Base-by-base conservation (phyloP, 2,329 filamentous ascomycete genomes). In the Apiospora marii region DNA sequence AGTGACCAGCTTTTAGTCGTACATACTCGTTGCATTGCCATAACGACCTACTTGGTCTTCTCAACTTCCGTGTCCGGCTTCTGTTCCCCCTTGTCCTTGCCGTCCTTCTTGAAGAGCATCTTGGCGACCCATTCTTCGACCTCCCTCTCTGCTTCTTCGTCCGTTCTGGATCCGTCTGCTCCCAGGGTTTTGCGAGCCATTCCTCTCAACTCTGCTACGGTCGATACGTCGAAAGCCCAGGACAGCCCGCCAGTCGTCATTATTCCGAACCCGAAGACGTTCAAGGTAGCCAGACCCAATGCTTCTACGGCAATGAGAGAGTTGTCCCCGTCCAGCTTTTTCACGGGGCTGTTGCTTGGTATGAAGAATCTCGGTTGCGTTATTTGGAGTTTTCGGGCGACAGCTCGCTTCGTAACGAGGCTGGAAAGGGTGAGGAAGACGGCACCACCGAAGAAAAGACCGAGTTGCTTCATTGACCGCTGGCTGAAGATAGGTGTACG, bases 211-310 rank as follows among this genome's bases (percentile, higher is more conserved):
- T 95, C 93, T 4, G 90, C 89, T 53, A 94, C 70, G 67, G 86
- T 87, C 79, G 91, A 91, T 48, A 98, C 89, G 80, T 98, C 93
- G 73, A 96, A 90, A 0, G 90, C 91, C 87, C 92, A 97, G 74
- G 94, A 86, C 14, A 92, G 82, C 0, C 92, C 94, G 4, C 96
- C 96, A 0, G 90, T 87, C 12, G 88, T 83, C 87, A 97, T 90
- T 81, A 98, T 90, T 0, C 88, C 92, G 69, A 96, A 89, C 77
- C 92, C 93, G 44, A 91, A 79, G 16, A 96, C 94, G 78, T 98
- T 98, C 77, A 98, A 87, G 0, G 95, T 98, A 0, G 96, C 96
- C 48, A 98, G 85, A 68, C 92, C 93, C 30, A 99, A 85, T 0
- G 96, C 96, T 82, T 97, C 93, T 46, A 93, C 83, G 0, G 96